A percentile compares a stretch with the other conserved stretches of the same genome.
phyloP scores from a whole-genome alignment of 2,329 filamentous ascomycete genomes.

The Incumbomyces delicatus region DNA sequence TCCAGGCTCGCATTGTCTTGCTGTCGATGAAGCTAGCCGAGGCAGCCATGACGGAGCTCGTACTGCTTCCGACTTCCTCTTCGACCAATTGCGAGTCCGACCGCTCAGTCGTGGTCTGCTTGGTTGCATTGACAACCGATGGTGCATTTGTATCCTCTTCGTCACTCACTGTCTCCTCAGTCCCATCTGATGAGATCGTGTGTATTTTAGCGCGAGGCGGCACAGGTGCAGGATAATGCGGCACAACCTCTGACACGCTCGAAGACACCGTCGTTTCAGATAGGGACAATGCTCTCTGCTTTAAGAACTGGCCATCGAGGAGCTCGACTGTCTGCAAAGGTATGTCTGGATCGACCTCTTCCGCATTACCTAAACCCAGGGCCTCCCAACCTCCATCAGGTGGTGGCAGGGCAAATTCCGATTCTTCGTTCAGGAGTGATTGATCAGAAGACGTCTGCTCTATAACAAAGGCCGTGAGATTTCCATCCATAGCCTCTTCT shows the following conservation, averaged over 20 bases:
- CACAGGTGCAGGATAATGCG: neutral
- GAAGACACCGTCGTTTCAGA: neutral
- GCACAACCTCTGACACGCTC: neutral
- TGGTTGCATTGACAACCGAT: neutral
- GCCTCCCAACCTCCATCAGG: slow-evolving; percentile 23
- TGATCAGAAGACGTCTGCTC: slow-evolving; percentile 13
- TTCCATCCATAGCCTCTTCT: slow-evolving; percentile 11
- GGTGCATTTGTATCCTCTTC: neutral
- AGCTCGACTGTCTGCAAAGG: neutral
- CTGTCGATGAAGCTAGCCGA: too few relatives aligned
- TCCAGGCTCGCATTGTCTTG: too few relatives aligned
- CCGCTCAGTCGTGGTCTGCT: neutral
- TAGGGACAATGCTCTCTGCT: neutral
- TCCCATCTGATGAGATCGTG: neutral
- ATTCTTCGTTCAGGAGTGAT: neutral
- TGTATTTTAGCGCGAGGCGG: neutral
- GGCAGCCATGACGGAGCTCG: neutral
- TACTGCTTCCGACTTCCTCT: neutral
- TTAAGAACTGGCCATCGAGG: neutral
- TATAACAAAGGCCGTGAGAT: neutral
- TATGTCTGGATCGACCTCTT: neutral
- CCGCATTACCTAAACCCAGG: slow-evolving; percentile 3
- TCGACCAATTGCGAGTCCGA: neutral
- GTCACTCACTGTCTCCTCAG: neutral
- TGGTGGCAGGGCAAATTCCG: slow-evolving; percentile 18